Conservation (phyloP, 1,139 yeast genomes). For the Protomyces pachydermus region DNA sequence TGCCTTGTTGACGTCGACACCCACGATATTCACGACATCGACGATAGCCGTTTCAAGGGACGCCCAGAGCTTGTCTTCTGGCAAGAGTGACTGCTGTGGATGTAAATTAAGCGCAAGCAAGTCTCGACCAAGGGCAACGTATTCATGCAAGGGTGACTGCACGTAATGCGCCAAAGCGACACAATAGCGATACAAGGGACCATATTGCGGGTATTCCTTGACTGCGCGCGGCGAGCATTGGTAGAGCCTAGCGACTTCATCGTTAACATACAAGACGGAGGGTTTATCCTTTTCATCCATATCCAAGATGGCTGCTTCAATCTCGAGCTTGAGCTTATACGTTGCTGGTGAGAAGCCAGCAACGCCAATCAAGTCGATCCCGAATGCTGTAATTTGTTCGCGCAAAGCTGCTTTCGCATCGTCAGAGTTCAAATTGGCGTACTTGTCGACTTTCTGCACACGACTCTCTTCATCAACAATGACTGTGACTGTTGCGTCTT, state of each 20-base stretch:
- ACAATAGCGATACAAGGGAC: constrained; percentile 77
- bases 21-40: constrained; percentile 84
- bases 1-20: constrained; percentile 89
- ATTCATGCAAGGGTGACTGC: constrained; percentile 86
- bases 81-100: constrained; percentile 66
- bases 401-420: constrained; percentile 58
- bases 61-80: constrained; percentile 58
- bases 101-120: constrained; percentile 58
- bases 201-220: constrained; percentile 79
- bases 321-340: constrained; percentile 54
- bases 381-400: constrained; percentile 49
- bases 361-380: constrained; percentile 84
- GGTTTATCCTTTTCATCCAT: constrained; percentile 39
- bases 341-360: constrained; percentile 81
- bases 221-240: constrained; percentile 75
- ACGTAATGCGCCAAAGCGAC: constrained; percentile 84
- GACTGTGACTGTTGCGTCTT: constrained; percentile 82
- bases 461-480: constrained; percentile 76
- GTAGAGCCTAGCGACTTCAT: constrained; percentile 85
- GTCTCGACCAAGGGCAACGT: constrained; percentile 72
- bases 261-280: constrained; percentile 60
- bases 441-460: constrained; percentile 68
- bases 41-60: constrained; percentile 80
- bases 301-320: constrained; percentile 44
- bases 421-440: constrained; percentile 60